phyloP scores from a whole-genome alignment of 371 early-diverging fungal species.

The Zancudomyces culisetae region DNA sequence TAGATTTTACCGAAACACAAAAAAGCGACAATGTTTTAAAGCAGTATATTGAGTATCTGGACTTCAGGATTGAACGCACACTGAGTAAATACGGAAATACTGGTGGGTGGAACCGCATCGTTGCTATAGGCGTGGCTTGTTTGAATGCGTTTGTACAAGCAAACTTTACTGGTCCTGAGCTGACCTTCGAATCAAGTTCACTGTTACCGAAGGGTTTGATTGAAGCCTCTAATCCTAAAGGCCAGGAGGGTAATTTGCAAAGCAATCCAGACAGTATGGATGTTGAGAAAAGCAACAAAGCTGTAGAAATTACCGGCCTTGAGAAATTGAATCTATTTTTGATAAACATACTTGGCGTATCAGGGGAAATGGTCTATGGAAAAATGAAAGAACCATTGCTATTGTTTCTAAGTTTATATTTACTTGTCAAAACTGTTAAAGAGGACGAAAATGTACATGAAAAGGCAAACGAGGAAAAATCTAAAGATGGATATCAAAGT shows the following conservation, averaged over 20 bases:
- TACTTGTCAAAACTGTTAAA: constrained; percentile 26
- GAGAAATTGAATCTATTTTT: constrained; percentile 8
- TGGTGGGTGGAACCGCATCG: not conserved
- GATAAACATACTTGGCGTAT: constrained; percentile 35
- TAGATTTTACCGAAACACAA: too few species aligned
- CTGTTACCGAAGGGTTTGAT: constrained; percentile 6
- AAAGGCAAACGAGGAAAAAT: not conserved
- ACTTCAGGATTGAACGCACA: not conserved
- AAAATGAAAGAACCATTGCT: constrained; percentile 46
- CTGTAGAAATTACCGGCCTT: not conserved
- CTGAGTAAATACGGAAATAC: constrained; percentile 1
- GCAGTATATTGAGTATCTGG: not conserved
- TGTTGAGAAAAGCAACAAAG: not conserved
- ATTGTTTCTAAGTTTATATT: constrained; percentile 36
- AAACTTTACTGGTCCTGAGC: constrained; percentile 23
- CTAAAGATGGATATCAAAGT: too few species aligned
- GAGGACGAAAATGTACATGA: constrained; percentile 12
- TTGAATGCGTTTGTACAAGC: constrained; percentile 19
- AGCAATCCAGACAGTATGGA: not conserved
- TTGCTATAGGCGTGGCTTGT: constrained; percentile 15
- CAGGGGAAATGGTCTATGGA: constrained; percentile 72
- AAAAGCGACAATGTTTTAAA: too few species aligned
- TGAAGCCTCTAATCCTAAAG: not conserved
- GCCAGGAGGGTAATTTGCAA: not conserved
- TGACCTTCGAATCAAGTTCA: constrained; percentile 11